Percentiles rank a stretch among this genome's conserved stretches.
phyloP scores from a whole-genome alignment of 148 eudicot genomes.

The Hydrangea macrophylla region DNA sequence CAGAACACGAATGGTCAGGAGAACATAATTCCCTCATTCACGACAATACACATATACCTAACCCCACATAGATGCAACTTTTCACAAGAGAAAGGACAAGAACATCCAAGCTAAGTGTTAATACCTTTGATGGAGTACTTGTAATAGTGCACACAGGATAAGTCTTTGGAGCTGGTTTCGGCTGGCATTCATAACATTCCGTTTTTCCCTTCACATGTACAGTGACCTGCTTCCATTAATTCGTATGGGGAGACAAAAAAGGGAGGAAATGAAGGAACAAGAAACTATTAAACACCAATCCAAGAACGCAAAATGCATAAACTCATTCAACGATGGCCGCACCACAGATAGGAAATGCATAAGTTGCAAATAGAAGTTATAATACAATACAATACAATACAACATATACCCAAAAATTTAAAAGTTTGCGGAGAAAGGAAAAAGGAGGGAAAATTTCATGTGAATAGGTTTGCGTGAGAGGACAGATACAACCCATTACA shows the following conservation, averaged over 20 bases:
- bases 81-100: neutral
- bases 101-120: slow-evolving; percentile 2
- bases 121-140: slow-evolving; percentile 95
- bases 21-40: neutral
- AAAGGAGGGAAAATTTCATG: too few relatives aligned
- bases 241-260: neutral
- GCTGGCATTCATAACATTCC: slow-evolving; percentile 96
- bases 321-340: neutral
- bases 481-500: too few relatives aligned
- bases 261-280: neutral
- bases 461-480: too few relatives aligned
- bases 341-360: neutral
- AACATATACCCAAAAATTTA: too few relatives aligned
- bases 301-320: too few relatives aligned
- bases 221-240: slow-evolving; percentile 57
- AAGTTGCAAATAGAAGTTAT: neutral
- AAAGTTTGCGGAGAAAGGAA: neutral
- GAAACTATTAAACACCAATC: too few relatives aligned
- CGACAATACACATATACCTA: neutral
- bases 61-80: neutral
- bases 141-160: slow-evolving; percentile 99
- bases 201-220: slow-evolving; percentile 87
- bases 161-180: slow-evolving; percentile 93
- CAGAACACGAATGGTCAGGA: neutral
- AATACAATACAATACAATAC: neutral